Percentiles rank a stretch among this genome's conserved stretches.
These are phyloP conservation scores for Adansonia grandidieri DNA, from an alignment of 441 rosid genomes.

Conservation along the genomic window DNA sequence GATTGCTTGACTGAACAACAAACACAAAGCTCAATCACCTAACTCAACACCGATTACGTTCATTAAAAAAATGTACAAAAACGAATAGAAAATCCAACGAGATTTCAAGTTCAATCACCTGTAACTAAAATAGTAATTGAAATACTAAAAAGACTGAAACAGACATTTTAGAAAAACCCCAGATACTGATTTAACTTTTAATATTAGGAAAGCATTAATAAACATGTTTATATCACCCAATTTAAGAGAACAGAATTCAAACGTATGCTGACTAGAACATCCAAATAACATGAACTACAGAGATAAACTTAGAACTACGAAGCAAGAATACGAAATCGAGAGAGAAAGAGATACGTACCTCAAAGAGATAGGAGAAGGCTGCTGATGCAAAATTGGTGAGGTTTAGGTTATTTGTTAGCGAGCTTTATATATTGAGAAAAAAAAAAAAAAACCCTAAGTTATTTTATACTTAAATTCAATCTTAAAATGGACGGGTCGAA, in stretches of 20 bases:
- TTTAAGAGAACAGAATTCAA: neutral
- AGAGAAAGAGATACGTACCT: neutral
- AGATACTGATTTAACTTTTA: neutral
- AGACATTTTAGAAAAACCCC: neutral
- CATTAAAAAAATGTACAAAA: neutral
- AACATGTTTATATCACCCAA: neutral
- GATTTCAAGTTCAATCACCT: neutral
- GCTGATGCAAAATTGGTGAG: neutral
- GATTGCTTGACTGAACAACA: conserved; percentile 15
- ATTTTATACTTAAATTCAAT: neutral
- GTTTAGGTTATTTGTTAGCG: neutral
- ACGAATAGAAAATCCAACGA: neutral
- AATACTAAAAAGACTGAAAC: neutral
- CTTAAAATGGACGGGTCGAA: neutral
- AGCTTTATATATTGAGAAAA: neutral
- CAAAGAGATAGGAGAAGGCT: neutral
- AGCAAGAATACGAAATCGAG: neutral
- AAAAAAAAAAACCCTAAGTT: neutral
- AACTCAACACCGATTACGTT: neutral
- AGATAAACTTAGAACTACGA: neutral
- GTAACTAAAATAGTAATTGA: neutral
- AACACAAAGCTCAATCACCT: conserved; percentile 33
- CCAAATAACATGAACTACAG: neutral
- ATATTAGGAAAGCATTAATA: neutral
- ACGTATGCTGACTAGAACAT: neutral